Percentiles rank a stretch among this genome's conserved stretches.
phyloP scores from a whole-genome alignment of 805 yeast genomes.

The Priceomyces carsonii region DNA sequence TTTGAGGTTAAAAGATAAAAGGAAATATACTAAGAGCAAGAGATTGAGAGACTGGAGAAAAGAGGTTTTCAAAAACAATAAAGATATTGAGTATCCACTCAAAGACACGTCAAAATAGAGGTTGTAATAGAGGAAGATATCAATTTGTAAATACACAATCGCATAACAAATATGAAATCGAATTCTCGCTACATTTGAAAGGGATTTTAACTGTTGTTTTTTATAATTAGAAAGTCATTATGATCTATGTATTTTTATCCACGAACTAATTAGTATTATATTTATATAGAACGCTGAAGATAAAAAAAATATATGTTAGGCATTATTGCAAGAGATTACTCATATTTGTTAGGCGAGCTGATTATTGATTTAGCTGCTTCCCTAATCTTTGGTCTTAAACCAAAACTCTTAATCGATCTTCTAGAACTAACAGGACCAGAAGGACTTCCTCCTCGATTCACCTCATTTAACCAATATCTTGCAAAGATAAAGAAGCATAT shows the following conservation, averaged over 20 bases:
- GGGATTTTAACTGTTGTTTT: no score
- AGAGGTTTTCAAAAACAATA: constrained; percentile 67
- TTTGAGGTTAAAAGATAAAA: constrained; percentile 69
- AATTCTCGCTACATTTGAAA: no score
- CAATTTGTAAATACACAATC: constrained; percentile 4
- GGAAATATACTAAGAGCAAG: constrained; percentile 80
- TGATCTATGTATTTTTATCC: no score
- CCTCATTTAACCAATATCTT: constrained; percentile 20
- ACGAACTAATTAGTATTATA: no score
- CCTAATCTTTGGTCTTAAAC: constrained; percentile 23
- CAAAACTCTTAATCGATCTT: constrained; percentile 28
- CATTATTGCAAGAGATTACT: constrained; percentile 19
- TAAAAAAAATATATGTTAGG: no score
- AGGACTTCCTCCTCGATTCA: constrained; percentile 12
- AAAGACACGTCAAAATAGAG: constrained; percentile 34
- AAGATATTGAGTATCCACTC: no score
- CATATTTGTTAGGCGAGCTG: constrained; percentile 39
- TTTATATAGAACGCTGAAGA: no score
- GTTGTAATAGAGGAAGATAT: constrained; percentile 27
- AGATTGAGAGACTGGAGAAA: constrained; percentile 89
- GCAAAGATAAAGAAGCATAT: constrained; percentile 15
- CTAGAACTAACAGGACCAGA: constrained; percentile 12
- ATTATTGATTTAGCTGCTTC: constrained; percentile 40
- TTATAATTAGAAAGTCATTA: no score
- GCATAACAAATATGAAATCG: constrained; percentile 9